phyloP scores from a whole-genome alignment of 306 rosid genomes.

The Luffa aegyptiaca region DNA sequence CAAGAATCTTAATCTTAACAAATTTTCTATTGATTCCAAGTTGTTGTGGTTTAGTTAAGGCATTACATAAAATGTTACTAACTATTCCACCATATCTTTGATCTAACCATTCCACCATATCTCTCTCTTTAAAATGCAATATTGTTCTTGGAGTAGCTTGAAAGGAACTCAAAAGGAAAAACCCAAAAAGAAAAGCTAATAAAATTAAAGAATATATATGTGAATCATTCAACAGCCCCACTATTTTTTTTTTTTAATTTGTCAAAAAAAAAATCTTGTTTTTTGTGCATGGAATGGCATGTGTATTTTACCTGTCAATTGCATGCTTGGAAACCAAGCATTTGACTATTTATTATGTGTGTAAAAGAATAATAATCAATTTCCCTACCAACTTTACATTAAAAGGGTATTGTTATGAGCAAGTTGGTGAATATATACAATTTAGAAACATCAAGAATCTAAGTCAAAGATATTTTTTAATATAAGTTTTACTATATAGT shows the following conservation, averaged over 20 bases:
- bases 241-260: background rate
- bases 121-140: background rate
- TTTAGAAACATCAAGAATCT: background rate
- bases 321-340: background rate
- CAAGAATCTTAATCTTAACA: background rate
- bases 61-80: background rate
- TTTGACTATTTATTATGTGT: background rate
- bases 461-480: no score
- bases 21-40: background rate
- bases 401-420: background rate
- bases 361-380: background rate
- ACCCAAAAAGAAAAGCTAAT: background rate
- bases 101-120: constrained; percentile 4
- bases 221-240: background rate
- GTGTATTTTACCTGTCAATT: background rate
- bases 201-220: background rate
- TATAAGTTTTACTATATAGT: background rate
- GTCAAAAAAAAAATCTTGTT: background rate
- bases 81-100: constrained; percentile 4
- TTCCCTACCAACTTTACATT: background rate
- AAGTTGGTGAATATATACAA: background rate
- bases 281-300: constrained; percentile 4
- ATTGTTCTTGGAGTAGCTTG: background rate
- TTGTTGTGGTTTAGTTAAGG: constrained; percentile 2
- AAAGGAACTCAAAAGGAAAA: background rate